Percentiles rank a stretch among this genome's conserved stretches.
Conservation (phyloP, 768 basidiomycete genomes). For the Neoboletus brunneissimus region DNA sequence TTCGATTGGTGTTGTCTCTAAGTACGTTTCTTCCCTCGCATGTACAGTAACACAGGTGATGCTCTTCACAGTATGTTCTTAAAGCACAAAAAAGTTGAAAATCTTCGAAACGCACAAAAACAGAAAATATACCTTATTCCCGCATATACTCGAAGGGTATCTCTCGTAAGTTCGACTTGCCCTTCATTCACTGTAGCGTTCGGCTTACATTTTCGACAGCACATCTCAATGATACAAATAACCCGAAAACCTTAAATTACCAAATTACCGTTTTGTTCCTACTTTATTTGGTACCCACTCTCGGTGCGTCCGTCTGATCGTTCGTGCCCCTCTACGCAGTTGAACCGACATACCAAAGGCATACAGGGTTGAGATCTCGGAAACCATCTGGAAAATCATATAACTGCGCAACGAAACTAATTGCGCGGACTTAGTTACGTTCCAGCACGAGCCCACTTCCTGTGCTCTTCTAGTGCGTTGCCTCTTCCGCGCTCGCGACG, state of each 20-base stretch:
- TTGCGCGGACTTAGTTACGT: not conserved
- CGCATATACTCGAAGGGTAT: not conserved
- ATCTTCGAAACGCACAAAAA: not conserved
- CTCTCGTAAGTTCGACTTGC: not conserved
- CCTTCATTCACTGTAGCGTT: not conserved
- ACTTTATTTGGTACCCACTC: not conserved
- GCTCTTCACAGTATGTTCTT: not conserved
- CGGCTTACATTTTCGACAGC: not conserved
- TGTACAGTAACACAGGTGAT: not conserved
- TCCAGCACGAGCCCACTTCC: not conserved
- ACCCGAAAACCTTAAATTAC: not conserved
- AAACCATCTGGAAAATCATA: too few relatives aligned
- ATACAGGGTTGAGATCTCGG: not conserved
- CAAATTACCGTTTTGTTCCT: not conserved
- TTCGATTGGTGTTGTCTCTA: not conserved
- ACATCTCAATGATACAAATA: not conserved
- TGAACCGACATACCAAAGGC: not conserved
- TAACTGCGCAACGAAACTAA: not conserved
- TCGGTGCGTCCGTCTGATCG: not conserved
- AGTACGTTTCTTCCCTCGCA: not conserved
- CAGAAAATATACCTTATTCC: too few relatives aligned
- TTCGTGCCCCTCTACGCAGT: too few relatives aligned
- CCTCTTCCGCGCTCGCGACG: not conserved
- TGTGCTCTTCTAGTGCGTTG: not conserved
- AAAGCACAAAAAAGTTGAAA: slow-evolving; percentile 8